Conservation (phyloP, 2,329 filamentous ascomycete species). For the Ophiostoma tasmaniense region DNA sequence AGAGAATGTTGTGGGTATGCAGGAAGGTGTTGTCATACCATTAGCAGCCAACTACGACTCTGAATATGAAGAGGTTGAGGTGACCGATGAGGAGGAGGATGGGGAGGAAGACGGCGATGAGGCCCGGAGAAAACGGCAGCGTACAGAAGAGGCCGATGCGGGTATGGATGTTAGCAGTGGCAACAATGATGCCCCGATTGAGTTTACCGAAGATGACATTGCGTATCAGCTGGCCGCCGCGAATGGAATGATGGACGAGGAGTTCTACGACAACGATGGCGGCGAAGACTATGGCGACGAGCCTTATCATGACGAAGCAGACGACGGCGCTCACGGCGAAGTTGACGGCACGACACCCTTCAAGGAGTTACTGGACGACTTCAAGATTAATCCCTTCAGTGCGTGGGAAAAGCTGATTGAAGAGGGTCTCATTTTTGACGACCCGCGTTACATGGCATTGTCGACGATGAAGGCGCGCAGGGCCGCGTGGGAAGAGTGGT, state of each 20-base stretch:
- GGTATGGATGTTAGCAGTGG: conserved; percentile 29
- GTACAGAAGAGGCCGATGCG: conserved; percentile 30
- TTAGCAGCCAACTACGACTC: conserved; percentile 49
- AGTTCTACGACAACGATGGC: background rate
- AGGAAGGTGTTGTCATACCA: background rate
- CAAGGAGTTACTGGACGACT: conserved; percentile 77
- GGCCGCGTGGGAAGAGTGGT: conserved; percentile 80
- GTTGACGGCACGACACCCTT: conserved; percentile 70
- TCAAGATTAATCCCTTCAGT: conserved; percentile 73
- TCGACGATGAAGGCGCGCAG: conserved; percentile 71
- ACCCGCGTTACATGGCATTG: conserved; percentile 77
- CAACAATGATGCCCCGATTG: conserved; percentile 45
- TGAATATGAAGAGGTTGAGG: conserved; percentile 71
- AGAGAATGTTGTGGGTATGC: background rate
- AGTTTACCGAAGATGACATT: conserved; percentile 92
- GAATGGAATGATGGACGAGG: conserved; percentile 57
- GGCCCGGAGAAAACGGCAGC: conserved; percentile 32
- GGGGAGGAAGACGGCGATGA: conserved; percentile 45
- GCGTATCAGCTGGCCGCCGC: conserved; percentile 79
- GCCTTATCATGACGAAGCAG: conserved; percentile 72
- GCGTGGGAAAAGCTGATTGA: conserved; percentile 88
- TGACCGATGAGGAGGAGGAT: conserved; percentile 46
- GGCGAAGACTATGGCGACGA: conserved; percentile 56
- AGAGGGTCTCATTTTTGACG: conserved; percentile 71
- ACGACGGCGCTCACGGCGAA: conserved; percentile 68